Evolutionary conservation across 2,329 filamentous ascomycete species (phyloP).

Genomic region (Apiospora rasikravindrae): DNA sequence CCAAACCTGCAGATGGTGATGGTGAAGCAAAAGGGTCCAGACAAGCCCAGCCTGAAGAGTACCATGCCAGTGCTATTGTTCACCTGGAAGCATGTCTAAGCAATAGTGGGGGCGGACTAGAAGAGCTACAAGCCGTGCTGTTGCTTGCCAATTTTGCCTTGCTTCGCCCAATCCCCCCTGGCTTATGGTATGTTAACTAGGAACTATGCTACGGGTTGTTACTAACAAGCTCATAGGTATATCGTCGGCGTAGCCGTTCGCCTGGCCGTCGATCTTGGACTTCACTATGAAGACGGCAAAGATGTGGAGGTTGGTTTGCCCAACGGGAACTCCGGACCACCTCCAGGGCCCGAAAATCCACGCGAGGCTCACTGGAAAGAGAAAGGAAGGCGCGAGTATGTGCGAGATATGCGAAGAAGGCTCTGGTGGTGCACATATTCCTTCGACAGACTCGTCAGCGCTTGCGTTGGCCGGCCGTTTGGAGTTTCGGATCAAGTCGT

Average conservation of each 20-base stretch:
- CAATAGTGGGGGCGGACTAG: slow-evolving; percentile 84
- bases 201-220: slow-evolving; percentile 22
- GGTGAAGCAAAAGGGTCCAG: slow-evolving; percentile 31
- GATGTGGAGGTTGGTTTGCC: slow-evolving; percentile 65
- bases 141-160: slow-evolving; percentile 90
- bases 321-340: slow-evolving; percentile 36
- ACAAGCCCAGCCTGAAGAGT: slow-evolving; percentile 85
- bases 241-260: slow-evolving; percentile 94
- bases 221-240: slow-evolving; percentile 57
- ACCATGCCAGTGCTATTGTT: slow-evolving; percentile 92
- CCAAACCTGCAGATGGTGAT: slow-evolving; percentile 44
- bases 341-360: slow-evolving; percentile 33
- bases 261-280: slow-evolving; percentile 85
- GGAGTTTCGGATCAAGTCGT: slow-evolving; percentile 96
- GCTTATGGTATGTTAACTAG: slow-evolving; percentile 70
- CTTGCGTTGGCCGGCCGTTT: slow-evolving; percentile 90
- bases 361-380: slow-evolving; percentile 51
- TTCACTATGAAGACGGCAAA: slow-evolving; percentile 90
- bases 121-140: slow-evolving; percentile 92
- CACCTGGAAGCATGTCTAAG: slow-evolving; percentile 88
- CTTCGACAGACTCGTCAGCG: slow-evolving; percentile 91
- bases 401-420: slow-evolving; percentile 82
- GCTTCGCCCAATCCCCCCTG: slow-evolving; percentile 87
- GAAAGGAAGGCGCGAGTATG: slow-evolving; percentile 76
- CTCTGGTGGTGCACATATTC: slow-evolving; percentile 99